Percentiles rank a stretch among this genome's conserved stretches.
phyloP scores from a whole-genome alignment of 1,284 basidiomycete species.

The Singerocomus inundabilis region DNA sequence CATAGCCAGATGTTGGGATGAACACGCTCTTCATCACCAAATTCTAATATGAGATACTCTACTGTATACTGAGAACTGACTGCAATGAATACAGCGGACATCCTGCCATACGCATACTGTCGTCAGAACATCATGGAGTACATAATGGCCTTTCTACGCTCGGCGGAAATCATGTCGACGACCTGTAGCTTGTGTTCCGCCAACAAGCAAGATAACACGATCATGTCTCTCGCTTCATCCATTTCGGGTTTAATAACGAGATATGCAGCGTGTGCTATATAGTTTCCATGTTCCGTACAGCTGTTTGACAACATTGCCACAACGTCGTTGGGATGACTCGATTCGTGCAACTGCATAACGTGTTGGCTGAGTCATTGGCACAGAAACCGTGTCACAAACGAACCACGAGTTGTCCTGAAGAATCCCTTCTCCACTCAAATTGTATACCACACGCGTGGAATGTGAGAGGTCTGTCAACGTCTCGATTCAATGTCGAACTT shows the following conservation, averaged over 20 bases:
- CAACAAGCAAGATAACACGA: conserved; percentile 26
- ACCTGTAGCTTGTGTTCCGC: conserved; percentile 14
- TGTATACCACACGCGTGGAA: conserved; percentile 10
- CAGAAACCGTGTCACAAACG: not conserved
- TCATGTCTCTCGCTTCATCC: conserved; percentile 10
- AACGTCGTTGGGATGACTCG: not conserved
- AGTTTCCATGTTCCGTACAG: too few species aligned
- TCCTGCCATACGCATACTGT: not conserved
- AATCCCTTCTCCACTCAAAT: conserved; percentile 16
- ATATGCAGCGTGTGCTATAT: not conserved
- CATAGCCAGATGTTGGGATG: too few species aligned
- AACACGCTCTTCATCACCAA: too few species aligned
- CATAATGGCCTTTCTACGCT: not conserved
- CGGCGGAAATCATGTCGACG: not conserved
- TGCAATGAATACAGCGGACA: not conserved
- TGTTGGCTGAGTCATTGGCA: not conserved
- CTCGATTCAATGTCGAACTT: not conserved
- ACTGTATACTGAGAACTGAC: too few species aligned
- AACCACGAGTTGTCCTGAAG: conserved; percentile 16
- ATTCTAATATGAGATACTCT: too few species aligned
- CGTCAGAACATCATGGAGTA: conserved; percentile 3
- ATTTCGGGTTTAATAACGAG: conserved; percentile 19
- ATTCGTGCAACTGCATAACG: conserved; percentile 14
- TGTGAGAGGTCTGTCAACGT: conserved; percentile 11
- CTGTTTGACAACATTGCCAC: conserved; percentile 19